A percentile compares a stretch with the other conserved stretches of the same genome.
Evolutionary conservation across 352 stramenopile genomes (phyloP).

Genomic region (Elongisporangium undulatum): DNA sequence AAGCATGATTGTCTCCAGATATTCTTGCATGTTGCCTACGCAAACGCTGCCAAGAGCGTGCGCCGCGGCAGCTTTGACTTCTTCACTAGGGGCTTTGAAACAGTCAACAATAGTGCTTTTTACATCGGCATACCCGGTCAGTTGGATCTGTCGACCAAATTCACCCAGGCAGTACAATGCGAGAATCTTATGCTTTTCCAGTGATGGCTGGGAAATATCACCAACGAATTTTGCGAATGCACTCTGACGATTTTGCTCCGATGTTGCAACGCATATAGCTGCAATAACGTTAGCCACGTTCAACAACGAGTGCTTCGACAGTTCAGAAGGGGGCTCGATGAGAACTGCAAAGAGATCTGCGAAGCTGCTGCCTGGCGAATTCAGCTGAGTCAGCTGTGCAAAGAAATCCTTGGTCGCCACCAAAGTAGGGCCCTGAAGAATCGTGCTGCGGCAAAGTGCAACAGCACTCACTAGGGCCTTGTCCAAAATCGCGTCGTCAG

Average conservation of each 20-base stretch:
- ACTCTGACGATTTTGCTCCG: conserved; percentile 46
- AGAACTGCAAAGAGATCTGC: conserved; percentile 84
- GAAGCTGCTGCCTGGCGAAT: conserved; percentile 67
- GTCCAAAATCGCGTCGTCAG: conserved; percentile 50
- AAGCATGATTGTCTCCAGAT: conserved; percentile 90
- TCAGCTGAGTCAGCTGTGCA: conserved; percentile 58
- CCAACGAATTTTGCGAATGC: conserved; percentile 73
- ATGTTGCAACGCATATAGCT: conserved; percentile 65
- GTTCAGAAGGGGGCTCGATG: conserved; percentile 41
- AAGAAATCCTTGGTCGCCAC: conserved; percentile 57
- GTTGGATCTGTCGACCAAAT: conserved; percentile 91
- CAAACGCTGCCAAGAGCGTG: conserved; percentile 95
- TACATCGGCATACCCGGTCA: conserved; percentile 82
- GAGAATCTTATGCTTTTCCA: conserved; percentile 82
- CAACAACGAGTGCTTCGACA: conserved; percentile 90
- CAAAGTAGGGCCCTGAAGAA: conserved; percentile 87
- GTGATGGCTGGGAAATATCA: conserved; percentile 48
- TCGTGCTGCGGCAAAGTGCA: conserved; percentile 86
- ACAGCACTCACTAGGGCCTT: conserved; percentile 82
- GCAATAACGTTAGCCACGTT: conserved; percentile 94
- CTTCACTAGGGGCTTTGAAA: conserved; percentile 87
- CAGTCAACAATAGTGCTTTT: conserved; percentile 88
- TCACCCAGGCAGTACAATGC: conserved; percentile 94
- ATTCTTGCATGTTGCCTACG: conserved; percentile 91
- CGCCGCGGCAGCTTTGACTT: conserved; percentile 95